Evolutionary conservation across 176 grass and related monocot genomes (phyloP), one percentile per base, ranked within the genome.

Genomic region (bread wheat (Triticum aestivum)): DNA sequence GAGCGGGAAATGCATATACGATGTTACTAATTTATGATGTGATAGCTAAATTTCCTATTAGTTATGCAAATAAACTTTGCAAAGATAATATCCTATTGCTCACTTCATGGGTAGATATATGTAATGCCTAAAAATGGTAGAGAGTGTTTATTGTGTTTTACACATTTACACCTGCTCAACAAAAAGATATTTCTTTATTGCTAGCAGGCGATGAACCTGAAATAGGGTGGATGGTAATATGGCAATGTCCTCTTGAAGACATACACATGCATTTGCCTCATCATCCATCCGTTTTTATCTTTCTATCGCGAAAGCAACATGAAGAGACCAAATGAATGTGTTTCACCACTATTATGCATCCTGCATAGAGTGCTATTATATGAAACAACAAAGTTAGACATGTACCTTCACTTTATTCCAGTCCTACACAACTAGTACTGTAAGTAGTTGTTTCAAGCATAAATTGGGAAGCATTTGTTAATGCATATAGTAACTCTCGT

Each of bases 181-280:
- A 91, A 95, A 58, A 86, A 95, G 5, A 58, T 52, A 94, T 70
- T 92, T 94, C 88, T 93, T 52, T 52, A 15, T 15, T 51, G 47
- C 13, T 26, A 98, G 79, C 84, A 95, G 77, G 96, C 74, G 26
- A 98, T 88, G 82, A 98, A 98, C 30, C 93, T 90, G 83, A 95
- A 98, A 86, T 93, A 98, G 24, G 88, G 86, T 66, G 96, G 93
- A 98, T 95, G 49, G 90, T 91, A 87, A 91, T 74, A 88, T 95
- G 64, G 33, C 94, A 91, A 84, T 87, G 79, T 94, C 94, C 33
- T 92, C 93, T 90, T 95, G 89, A 74, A 86, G 89, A 24, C 24
- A 24, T 44, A 44, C 41, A 44, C 20, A 83, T 59, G 41, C 73
- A 84, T 85, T 79, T 83, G 78, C 54, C 35, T 75, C 58, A 88